A percentile compares a stretch with the other conserved stretches of the same genome.
phyloP scores from a whole-genome alignment of 2,329 filamentous ascomycete species.

The Achaetomium macrosporum region DNA sequence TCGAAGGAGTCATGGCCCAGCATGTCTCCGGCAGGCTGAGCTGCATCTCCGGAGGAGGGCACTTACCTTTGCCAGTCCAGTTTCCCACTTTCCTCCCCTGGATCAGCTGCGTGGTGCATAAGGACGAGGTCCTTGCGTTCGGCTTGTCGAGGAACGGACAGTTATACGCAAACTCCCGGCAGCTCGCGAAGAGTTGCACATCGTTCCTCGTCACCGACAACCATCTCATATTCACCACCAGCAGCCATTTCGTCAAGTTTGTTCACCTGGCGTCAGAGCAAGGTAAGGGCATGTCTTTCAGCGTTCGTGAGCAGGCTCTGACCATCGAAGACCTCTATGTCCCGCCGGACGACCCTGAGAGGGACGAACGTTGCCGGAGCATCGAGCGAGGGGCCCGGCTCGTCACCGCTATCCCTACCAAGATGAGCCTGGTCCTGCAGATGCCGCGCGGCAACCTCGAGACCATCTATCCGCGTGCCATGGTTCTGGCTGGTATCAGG shows the following conservation, averaged over 20 bases:
- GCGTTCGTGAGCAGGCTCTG: slow-evolving; percentile 14
- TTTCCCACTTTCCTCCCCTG: slow-evolving; percentile 48
- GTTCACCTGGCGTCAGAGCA: slow-evolving; percentile 68
- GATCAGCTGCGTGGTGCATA: slow-evolving; percentile 42
- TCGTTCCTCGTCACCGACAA: slow-evolving; percentile 77
- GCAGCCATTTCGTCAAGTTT: slow-evolving; percentile 88
- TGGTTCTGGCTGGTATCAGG: slow-evolving; percentile 87
- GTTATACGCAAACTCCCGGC: slow-evolving; percentile 68
- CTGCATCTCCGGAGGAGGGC: slow-evolving; percentile 30
- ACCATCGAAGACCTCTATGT: slow-evolving; percentile 64
- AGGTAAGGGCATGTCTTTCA: slow-evolving; percentile 41
- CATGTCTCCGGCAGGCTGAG: slow-evolving; percentile 42
- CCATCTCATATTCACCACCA: slow-evolving; percentile 89
- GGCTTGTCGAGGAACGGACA: slow-evolving; percentile 71
- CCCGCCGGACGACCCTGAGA: slow-evolving; percentile 81
- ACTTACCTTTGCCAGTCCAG: slow-evolving; percentile 32
- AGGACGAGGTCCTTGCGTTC: slow-evolving; percentile 40
- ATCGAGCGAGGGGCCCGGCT: slow-evolving; percentile 85
- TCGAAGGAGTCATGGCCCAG: slow-evolving; percentile 38
- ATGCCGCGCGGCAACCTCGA: slow-evolving; percentile 96
- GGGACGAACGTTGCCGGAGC: slow-evolving; percentile 83
- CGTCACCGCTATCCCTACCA: slow-evolving; percentile 82
- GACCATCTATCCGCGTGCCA: slow-evolving; percentile 86
- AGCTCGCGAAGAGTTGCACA: slow-evolving; percentile 80
- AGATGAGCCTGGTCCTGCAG: slow-evolving; percentile 79